These are phyloP conservation scores for Exutisphaerella laricina DNA, from an alignment of 2,329 filamentous ascomycete species.

Conservation along the genomic window DNA sequence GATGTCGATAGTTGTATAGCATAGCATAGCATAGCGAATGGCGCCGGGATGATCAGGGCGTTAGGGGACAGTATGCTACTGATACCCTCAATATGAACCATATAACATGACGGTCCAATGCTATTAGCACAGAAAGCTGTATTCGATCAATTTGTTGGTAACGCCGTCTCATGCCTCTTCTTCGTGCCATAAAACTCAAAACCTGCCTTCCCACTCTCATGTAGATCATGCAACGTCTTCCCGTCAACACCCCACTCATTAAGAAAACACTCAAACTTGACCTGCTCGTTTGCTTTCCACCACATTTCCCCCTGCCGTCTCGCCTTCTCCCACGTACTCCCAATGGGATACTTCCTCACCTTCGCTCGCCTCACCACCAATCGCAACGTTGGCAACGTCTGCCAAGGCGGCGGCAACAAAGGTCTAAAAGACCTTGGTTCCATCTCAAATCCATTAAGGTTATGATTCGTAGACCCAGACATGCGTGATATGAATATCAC, in stretches of 20 bases:
- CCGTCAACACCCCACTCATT: conserved; percentile 29
- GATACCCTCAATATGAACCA: conserved; percentile 1
- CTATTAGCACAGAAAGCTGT: too few species aligned
- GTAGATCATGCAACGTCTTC: conserved; percentile 17
- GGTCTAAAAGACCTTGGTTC: conserved; percentile 17
- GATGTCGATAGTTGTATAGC: background rate
- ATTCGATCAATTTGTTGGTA: too few species aligned
- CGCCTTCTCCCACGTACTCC: conserved; percentile 37
- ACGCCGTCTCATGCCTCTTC: too few species aligned
- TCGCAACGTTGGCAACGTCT: conserved; percentile 25
- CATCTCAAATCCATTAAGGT: conserved; percentile 4
- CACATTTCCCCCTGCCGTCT: conserved; percentile 32
- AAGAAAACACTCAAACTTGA: conserved; percentile 32
- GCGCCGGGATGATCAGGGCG: background rate
- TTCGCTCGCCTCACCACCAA: conserved; percentile 33
- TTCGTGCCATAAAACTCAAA: conserved; percentile 26
- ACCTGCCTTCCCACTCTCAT: conserved; percentile 12
- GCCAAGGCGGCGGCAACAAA: conserved; percentile 31
- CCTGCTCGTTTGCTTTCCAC: conserved; percentile 34
- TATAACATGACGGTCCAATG: too few species aligned
- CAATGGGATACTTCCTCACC: conserved; percentile 35
- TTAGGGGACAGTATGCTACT: background rate
- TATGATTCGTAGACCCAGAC: conserved; percentile 10
- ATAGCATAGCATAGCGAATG: background rate
- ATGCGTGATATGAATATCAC: conserved; percentile 25